Evolutionary conservation across 768 basidiomycete genomes (phyloP), one percentile per base, ranked within the genome.

Genomic region (Tephrocybe rancida): DNA sequence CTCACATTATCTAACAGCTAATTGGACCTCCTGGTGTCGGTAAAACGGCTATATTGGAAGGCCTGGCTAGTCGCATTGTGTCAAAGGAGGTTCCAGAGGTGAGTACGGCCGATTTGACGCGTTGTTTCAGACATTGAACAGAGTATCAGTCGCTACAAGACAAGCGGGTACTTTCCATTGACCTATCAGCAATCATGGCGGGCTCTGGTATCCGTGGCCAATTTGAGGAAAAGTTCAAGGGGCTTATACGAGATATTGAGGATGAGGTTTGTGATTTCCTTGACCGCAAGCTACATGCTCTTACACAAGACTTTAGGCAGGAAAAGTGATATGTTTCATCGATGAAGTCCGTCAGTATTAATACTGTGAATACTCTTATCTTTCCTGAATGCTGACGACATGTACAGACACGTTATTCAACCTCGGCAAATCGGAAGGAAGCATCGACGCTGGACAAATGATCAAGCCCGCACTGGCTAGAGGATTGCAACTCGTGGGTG

Each of bases 151-250:
- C 92, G 7, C 73, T 96, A 9, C 88, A 93, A 55, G 73, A 88
- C 62, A 96, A 95, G 66, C 83, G 89, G n/a, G 90, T 97, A 0
- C 80, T 96, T 0, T 85, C 94, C 0, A 81, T 96, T 49, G 94
- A 95, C 66, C 77, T 96, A 2, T 79, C 92, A 0, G 83, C 86
- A 1, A 83, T 96, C 21, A 81, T 95, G 73, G 94, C 92, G 6
- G 94, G 94, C 1, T 92, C 93, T 1, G 92, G 93, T 0, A 89
- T 96, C 48, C 85, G 94, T 37, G 94, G 94, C 1, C 90, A 94
- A 60, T 95, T 95, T 48, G 94, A 97, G 61, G 92, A 92, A 67
- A 93, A 93, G 61, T 95, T 95, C 80, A 95, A 95, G 67, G 88
- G 85, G 0, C 75, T 97, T 1, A 74, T 96, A n/a, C 82, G 82